phyloP scores from a whole-genome alignment of 139 green algal species.

The Tetradesmus obliquus region DNA sequence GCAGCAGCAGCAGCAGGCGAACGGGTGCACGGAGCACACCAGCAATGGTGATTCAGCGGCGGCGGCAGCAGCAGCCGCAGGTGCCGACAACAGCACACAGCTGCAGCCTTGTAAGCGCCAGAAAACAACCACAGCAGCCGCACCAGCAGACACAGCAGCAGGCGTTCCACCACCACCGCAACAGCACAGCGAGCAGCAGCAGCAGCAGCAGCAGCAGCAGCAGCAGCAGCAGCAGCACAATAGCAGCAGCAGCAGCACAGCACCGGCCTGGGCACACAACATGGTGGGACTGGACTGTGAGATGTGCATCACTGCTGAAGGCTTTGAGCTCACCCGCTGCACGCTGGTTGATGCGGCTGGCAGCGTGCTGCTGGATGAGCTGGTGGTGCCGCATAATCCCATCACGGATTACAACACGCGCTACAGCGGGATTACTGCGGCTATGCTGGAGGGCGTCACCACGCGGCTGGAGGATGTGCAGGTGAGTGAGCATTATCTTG shows the following conservation, averaged over 20 bases:
- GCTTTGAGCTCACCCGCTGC: slow-evolving; percentile 80
- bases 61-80: not conserved
- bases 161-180: not conserved
- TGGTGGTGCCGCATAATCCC: slow-evolving; percentile 82
- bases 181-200: not conserved
- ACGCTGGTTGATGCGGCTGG: slow-evolving; percentile 69
- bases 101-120: not conserved
- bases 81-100: not conserved
- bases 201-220: not conserved
- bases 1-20: slow-evolving; percentile 26
- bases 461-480: slow-evolving; percentile 76
- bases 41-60: too few relatives aligned
- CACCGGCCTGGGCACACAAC: slow-evolving; percentile 6
- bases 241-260: not conserved
- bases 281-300: slow-evolving; percentile 90
- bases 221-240: not conserved
- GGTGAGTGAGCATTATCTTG: slow-evolving; percentile 40
- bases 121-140: slow-evolving; percentile 14
- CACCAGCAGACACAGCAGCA: not conserved
- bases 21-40: not conserved
- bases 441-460: slow-evolving; percentile 76
- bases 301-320: slow-evolving; percentile 82
- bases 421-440: slow-evolving; percentile 86
- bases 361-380: slow-evolving; percentile 82
- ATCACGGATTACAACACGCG: slow-evolving; percentile 93